Percentiles rank a stretch among this genome's conserved stretches.
Conservation (phyloP, 192 early-diverging fungal species). For the Linderina pennispora region DNA sequence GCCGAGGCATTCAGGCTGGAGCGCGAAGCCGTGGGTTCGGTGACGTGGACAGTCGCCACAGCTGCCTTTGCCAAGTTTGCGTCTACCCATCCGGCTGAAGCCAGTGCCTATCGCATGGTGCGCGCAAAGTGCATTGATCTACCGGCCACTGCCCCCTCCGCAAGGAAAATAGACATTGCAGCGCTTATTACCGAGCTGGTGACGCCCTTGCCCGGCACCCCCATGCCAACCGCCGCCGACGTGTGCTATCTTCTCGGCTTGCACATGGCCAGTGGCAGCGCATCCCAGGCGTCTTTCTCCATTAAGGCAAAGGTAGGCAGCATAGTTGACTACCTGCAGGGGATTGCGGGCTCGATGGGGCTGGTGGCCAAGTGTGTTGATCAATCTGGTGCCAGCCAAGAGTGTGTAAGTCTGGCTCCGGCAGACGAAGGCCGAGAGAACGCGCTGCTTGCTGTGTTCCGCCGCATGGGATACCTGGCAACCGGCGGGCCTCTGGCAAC, state of each 20-base stretch:
- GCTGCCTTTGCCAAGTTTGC: constrained; percentile 11
- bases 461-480: constrained; percentile 1
- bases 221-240: too few species aligned
- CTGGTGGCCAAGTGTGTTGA: background rate
- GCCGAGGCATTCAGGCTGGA: constrained; percentile 8
- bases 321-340: constrained; percentile 4
- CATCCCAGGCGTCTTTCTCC: background rate
- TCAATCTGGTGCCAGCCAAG: background rate
- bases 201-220: too few species aligned
- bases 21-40: constrained; percentile 2
- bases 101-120: constrained; percentile 8
- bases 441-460: constrained; percentile 1
- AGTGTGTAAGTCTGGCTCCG: background rate
- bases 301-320: background rate
- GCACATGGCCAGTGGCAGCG: constrained; percentile 4
- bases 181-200: too few species aligned
- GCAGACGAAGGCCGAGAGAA: background rate
- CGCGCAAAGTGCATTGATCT: constrained; percentile 5
- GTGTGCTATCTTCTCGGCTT: constrained; percentile 7
- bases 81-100: background rate
- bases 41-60: constrained; percentile 11
- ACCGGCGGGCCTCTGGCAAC: background rate
- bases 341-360: too few species aligned
- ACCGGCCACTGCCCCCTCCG: background rate
- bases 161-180: background rate